These are phyloP conservation scores for Mycosphaerella sp. DNA, from an alignment of 2,329 filamentous ascomycete species.

Conservation along the genomic window DNA sequence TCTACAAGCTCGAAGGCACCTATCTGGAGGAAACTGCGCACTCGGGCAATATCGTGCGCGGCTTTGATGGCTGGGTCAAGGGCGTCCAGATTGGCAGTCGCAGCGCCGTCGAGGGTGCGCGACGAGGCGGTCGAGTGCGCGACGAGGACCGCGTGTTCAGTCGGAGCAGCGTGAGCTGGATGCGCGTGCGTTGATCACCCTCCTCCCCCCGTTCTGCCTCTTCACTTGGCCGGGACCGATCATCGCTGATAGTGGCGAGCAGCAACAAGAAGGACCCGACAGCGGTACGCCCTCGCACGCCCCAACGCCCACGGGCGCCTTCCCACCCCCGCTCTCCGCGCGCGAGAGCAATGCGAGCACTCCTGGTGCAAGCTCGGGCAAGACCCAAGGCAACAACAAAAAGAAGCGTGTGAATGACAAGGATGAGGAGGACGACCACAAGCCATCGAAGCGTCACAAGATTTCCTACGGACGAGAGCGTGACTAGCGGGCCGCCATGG, in stretches of 20 bases:
- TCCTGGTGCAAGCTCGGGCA: constrained; percentile 33
- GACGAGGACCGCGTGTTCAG: constrained; percentile 69
- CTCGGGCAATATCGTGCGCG: constrained; percentile 90
- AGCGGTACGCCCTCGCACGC: constrained; percentile 42
- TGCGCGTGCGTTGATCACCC: constrained; percentile 26
- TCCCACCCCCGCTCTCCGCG: constrained; percentile 36
- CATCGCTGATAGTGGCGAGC: constrained; percentile 1
- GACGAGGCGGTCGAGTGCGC: constrained; percentile 56
- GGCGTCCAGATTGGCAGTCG: constrained; percentile 50
- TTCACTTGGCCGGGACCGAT: neutral
- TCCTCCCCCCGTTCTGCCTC: neutral
- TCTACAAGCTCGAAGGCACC: constrained; percentile 72
- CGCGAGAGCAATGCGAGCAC: constrained; percentile 43
- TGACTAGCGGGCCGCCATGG: too few species aligned
- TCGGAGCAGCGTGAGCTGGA: constrained; percentile 33
- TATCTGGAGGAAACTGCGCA: constrained; percentile 86
- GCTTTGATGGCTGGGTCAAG: constrained; percentile 98
- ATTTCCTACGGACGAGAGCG: constrained; percentile 45
- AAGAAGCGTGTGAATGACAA: constrained; percentile 39
- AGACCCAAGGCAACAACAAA: constrained; percentile 42
- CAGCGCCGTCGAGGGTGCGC: constrained; percentile 53
- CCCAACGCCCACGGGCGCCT: constrained; percentile 44
- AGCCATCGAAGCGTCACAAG: constrained; percentile 44
- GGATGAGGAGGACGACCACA: constrained; percentile 44
- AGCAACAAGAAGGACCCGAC: constrained; percentile 31